Base-by-base conservation (phyloP, 768 basidiomycete genomes). In the Kondoa malvinella region DNA sequence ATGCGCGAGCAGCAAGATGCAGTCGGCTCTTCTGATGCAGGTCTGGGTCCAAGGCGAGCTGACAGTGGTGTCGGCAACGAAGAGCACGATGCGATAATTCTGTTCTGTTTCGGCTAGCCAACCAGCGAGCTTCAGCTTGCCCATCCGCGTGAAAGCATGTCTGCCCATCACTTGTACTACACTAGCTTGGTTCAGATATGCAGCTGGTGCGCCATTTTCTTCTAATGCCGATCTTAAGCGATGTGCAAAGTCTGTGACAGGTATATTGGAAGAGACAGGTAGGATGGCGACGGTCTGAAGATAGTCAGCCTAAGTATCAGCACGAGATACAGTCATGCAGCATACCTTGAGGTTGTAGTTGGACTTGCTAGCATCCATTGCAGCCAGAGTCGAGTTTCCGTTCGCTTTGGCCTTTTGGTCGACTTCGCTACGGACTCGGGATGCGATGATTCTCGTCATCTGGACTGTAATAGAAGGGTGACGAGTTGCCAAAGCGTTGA, bases 31-130 rank as follows among this genome's bases (percentile, higher is more conserved):
- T 29, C 91, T 84, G 70, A 99, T 92, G 76, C 92, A 97, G 0
- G 92, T 97, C 77, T 96, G 88, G 32, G 94, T 97, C 95, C 95
- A 99, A 25, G 90, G 87, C 68, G 89, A 92, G 67, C 84, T 88
- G 34, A 94, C 91, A 0, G 92, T 86, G 0, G 94, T 91, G 77
- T 99, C 92, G 4, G 89, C 94, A 33, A 99, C 90, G 75, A 97
- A 97, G 17, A 99, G 82, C 0, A 97, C 92, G 1, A 85, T 95
- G 31, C 90, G 83, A 75, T 87, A 95, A 74, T 88, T 83, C 78
- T 96, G 89, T 76, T 96, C 92, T 75, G 77, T 78, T 77, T 97
- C 92, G 17, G 94, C 90, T 4, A 99, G 80, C 95, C 95, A 96
- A 1, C 87, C 83, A 0, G 87, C 84, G 34, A 89, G 88, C 80